phyloP scores from a whole-genome alignment of 1,139 yeast genomes.

The Casaregolazyma lundiana region DNA sequence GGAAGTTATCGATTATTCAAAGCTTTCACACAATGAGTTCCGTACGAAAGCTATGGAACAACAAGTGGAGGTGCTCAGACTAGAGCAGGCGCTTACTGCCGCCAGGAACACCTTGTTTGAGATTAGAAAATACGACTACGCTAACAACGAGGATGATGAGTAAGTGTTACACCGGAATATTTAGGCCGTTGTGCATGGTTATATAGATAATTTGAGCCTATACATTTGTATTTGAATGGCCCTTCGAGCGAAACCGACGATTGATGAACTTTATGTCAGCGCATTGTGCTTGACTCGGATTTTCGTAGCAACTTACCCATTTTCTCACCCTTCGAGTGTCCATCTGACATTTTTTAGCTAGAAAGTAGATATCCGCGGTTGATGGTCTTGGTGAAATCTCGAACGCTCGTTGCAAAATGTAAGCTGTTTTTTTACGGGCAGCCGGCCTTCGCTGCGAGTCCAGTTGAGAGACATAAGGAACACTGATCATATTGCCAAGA shows the following conservation, averaged over 20 bases:
- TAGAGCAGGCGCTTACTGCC: slow-evolving; percentile 64
- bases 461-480: no score
- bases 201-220: no score
- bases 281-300: no score
- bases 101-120: slow-evolving; percentile 85
- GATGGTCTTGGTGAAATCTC: slow-evolving; percentile 1
- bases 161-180: no score
- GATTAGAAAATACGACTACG: slow-evolving; percentile 71
- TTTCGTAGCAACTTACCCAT: slow-evolving; percentile 6
- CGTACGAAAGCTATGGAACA: slow-evolving; percentile 90
- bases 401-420: background rate
- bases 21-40: slow-evolving; percentile 72
- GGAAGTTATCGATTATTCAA: slow-evolving; percentile 60
- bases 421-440: background rate
- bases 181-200: no score
- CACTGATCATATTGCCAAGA: no score
- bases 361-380: background rate
- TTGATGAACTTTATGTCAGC: background rate
- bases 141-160: slow-evolving; percentile 53
- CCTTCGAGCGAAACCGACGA: background rate
- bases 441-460: no score
- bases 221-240: no score
- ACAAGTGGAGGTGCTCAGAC: slow-evolving; percentile 81
- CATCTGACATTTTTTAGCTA: slow-evolving; percentile 8
- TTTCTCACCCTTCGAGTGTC: slow-evolving; percentile 4